These are phyloP conservation scores for Cyberlindnera amylophila DNA, from an alignment of 805 yeast species.

Conservation along the genomic window DNA sequence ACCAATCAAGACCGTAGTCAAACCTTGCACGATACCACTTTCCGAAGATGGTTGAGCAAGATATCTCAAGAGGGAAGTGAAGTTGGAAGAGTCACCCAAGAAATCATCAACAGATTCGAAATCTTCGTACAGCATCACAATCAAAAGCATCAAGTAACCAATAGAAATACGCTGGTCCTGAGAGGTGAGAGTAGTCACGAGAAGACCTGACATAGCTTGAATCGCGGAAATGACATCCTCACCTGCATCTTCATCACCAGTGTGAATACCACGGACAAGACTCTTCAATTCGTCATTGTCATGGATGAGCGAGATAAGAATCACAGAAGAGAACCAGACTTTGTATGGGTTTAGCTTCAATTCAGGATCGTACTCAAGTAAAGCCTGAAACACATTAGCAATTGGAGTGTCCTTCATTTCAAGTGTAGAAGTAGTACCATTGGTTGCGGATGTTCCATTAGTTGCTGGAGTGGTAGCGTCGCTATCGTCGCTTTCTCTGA, in stretches of 20 bases:
- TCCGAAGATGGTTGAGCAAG: conserved; percentile 49
- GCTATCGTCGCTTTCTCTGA: neutral
- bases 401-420: conserved; percentile 29
- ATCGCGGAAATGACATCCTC: conserved; percentile 70
- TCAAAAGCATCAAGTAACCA: conserved; percentile 71
- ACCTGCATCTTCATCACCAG: conserved; percentile 57
- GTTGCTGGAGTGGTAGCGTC: neutral
- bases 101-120: conserved; percentile 71
- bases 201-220: conserved; percentile 73
- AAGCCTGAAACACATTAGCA: conserved; percentile 63
- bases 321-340: conserved; percentile 75
- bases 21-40: conserved; percentile 62
- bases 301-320: conserved; percentile 59
- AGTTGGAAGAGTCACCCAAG: conserved; percentile 58
- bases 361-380: conserved; percentile 75
- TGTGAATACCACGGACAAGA: conserved; percentile 42
- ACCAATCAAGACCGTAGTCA: conserved; percentile 70
- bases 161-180: conserved; percentile 73
- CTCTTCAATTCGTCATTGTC: conserved; percentile 48
- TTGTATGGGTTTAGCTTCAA: conserved; percentile 78
- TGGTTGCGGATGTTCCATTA: conserved; percentile 3
- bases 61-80: conserved; percentile 66
- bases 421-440: conserved; percentile 2
- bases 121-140: conserved; percentile 77
- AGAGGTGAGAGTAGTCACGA: conserved; percentile 58